These are phyloP conservation scores for Colletotrichum chlorophyti DNA, from an alignment of 2,329 filamentous ascomycete species.

Conservation along the genomic window DNA sequence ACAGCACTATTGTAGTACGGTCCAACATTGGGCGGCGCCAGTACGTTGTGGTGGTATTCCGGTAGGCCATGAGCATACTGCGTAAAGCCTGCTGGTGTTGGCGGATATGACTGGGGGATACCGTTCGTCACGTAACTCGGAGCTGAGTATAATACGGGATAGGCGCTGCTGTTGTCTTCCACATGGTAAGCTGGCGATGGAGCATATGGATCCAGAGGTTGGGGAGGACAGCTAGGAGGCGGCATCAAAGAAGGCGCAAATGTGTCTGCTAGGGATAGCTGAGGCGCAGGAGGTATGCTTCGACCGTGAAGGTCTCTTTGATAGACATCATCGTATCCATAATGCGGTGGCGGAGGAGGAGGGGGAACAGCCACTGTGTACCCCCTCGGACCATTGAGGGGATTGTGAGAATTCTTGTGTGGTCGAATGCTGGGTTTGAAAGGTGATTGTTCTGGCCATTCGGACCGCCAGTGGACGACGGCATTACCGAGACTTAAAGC, in stretches of 20 bases:
- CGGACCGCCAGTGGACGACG: constrained; percentile 79
- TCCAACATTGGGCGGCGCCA: background rate
- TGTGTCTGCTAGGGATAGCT: too few species aligned
- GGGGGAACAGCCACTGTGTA: too few species aligned
- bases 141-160: background rate
- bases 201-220: background rate
- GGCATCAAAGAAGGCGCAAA: too few species aligned
- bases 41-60: background rate
- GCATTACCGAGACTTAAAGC: constrained; percentile 73
- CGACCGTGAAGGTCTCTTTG: too few species aligned
- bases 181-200: background rate
- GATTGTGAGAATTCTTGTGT: constrained; percentile 1
- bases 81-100: constrained; percentile 39
- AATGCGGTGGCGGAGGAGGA: too few species aligned
- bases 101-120: background rate
- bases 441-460: constrained; percentile 79
- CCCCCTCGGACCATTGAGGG: constrained; percentile 1
- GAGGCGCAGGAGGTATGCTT: background rate
- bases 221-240: background rate
- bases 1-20: background rate
- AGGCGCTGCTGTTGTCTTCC: background rate
- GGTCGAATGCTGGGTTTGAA: constrained; percentile 68
- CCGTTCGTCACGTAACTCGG: background rate
- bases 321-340: background rate
- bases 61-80: background rate